A percentile compares a stretch with the other conserved stretches of the same genome.
Conservation (phyloP, 164 flowering plant species). For the Aristolochia californica region DNA sequence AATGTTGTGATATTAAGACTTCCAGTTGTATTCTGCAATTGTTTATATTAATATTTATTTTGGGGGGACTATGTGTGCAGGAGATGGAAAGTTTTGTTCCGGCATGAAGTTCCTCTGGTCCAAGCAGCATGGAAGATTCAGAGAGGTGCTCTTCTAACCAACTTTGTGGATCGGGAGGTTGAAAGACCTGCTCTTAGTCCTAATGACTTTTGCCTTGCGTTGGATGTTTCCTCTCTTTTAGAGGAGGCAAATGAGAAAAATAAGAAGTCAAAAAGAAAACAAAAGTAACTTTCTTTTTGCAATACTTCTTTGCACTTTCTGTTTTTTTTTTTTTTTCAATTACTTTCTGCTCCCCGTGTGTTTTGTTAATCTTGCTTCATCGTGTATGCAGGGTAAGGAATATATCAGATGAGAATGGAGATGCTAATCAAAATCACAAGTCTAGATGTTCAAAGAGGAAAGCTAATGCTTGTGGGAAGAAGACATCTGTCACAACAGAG, state of each 20-base stretch:
- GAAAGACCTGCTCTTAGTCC: constrained; percentile 70
- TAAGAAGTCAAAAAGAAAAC: constrained; percentile 19
- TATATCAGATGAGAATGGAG: constrained; percentile 2
- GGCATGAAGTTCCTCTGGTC: constrained; percentile 54
- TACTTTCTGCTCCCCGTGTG: neutral
- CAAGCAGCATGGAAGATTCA: constrained; percentile 55
- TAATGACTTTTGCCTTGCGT: constrained; percentile 36
- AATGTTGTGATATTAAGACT: neutral
- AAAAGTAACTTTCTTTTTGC: constrained; percentile 13
- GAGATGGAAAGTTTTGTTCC: constrained; percentile 80
- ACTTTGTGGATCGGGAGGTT: constrained; percentile 78
- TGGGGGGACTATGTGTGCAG: constrained; percentile 20
- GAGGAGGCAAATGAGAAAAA: constrained; percentile 16
- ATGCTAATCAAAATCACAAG: constrained; percentile 6
- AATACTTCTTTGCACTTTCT: constrained; percentile 7
- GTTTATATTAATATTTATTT: neutral
- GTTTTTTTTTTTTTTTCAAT: neutral
- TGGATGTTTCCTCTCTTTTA: constrained; percentile 10
- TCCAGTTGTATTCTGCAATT: too few species aligned
- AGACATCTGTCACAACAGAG: constrained; percentile 4
- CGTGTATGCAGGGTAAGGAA: constrained; percentile 6
- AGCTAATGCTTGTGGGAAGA: constrained; percentile 4
- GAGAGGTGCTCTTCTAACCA: constrained; percentile 52
- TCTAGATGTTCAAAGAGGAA: constrained; percentile 2
- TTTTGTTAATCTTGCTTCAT: neutral